These are phyloP conservation scores for Corymbia calophylla DNA, from an alignment of 441 rosid species.

Conservation along the genomic window DNA sequence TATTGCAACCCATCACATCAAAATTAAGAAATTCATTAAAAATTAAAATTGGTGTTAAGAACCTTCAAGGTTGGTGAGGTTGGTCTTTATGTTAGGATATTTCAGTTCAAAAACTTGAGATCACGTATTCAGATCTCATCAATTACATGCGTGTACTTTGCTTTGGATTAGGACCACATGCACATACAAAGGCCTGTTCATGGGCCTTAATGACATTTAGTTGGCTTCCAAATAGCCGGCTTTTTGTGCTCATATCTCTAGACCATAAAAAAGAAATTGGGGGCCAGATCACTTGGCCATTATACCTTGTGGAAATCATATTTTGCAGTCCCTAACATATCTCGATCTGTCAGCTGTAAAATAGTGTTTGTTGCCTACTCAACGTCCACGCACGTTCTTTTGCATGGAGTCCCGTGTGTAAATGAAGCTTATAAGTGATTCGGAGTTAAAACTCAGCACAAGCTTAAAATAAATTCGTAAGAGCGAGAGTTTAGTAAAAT, in stretches of 20 bases:
- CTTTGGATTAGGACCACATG: neutral
- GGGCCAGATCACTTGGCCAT: neutral
- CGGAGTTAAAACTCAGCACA: too few species aligned
- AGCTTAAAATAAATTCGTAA: too few species aligned
- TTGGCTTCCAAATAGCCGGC: neutral
- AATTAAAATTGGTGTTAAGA: neutral
- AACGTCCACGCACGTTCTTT: too few species aligned
- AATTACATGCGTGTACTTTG: neutral
- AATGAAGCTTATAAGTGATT: too few species aligned
- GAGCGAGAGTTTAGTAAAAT: too few species aligned
- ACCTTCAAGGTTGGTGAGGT: neutral
- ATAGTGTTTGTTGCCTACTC: too few species aligned
- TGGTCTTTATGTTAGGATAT: neutral
- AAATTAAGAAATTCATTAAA: neutral
- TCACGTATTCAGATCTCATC: neutral
- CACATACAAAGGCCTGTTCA: neutral
- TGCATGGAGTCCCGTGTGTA: neutral
- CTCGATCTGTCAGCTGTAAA: neutral
- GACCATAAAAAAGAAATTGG: neutral
- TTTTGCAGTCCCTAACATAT: neutral
- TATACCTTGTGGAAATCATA: neutral
- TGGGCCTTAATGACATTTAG: neutral
- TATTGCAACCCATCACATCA: neutral
- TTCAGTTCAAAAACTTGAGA: neutral
- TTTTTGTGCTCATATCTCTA: neutral